A percentile compares a stretch with the other conserved stretches of the same genome.
Conservation (phyloP, 768 basidiomycete genomes). For the Kwoniella sp. region DNA sequence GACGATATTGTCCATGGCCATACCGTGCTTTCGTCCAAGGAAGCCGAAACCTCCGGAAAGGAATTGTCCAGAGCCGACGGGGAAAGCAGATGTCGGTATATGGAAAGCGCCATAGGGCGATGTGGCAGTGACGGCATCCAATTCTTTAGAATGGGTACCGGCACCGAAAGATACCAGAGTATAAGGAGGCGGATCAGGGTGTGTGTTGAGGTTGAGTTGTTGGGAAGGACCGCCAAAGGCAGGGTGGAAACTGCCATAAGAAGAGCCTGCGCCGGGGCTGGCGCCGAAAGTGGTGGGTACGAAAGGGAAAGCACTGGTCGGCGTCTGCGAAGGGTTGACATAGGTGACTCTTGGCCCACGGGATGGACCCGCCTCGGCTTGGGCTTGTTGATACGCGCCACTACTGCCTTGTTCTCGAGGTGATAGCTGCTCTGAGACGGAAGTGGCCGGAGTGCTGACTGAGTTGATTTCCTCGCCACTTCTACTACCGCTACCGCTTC, state of each 20-base stretch:
- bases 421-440: conserved; percentile 12
- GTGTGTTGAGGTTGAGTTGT: conserved; percentile 32
- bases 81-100: conserved; percentile 56
- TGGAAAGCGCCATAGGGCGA: conserved; percentile 51
- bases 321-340: conserved; percentile 48
- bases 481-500: conserved; percentile 25
- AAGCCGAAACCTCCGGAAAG: conserved; percentile 79
- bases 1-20: conserved; percentile 86
- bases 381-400: background rate
- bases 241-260: conserved; percentile 11
- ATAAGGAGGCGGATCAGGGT: conserved; percentile 67
- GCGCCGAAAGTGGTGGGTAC: conserved; percentile 32
- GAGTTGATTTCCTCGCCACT: conserved; percentile 18
- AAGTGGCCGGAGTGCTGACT: conserved; percentile 16
- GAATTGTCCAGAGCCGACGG: conserved; percentile 56
- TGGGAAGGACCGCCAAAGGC: conserved; percentile 15
- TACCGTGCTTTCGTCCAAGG: conserved; percentile 75
- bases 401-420: conserved; percentile 2
- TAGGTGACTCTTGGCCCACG: conserved; percentile 40
- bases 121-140: conserved; percentile 73
- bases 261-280: conserved; percentile 17
- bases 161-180: conserved; percentile 75
- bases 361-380: conserved; percentile 23
- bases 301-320: conserved; percentile 30
- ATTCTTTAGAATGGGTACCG: conserved; percentile 78